Base-by-base conservation (phyloP, 164 flowering plant species). In the Vitis labrusca region DNA sequence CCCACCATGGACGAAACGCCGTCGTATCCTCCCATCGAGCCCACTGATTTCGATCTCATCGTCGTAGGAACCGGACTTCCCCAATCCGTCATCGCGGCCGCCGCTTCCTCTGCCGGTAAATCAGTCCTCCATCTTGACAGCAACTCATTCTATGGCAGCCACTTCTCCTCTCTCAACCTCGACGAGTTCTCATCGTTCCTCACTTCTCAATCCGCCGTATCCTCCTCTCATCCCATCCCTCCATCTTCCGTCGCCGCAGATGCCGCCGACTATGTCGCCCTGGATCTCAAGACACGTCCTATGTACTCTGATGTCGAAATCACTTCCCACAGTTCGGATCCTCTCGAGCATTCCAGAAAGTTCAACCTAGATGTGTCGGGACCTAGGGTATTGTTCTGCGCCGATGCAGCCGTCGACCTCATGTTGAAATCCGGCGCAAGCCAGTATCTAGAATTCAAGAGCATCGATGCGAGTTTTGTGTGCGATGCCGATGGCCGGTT, bases 51-150 rank as follows among this genome's bases (percentile, higher is more conserved):
- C 77, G 97, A 93, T 44, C 88, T 95, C 44, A 81, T 91, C 63
- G 78, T 89, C 50, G 62, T 91, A 50, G 97, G 97, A 49, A 95
- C 98, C 30, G 96, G 98, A 47, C 79, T 95, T 4, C 85, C 97
- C 2, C 89, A 80, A 69, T 90, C 98, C 67, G 66, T 95, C 15
- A 47, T 95, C 61, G 85, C 98, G 61, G 90, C 99, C 66, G 94
- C 93, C 7, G 86, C 97, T 50, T 83, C 98, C 29, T 52, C 86
- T 66, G 78, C 77, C 68, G 90, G 91, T 7, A 93, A 93, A 80
- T 63, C 96, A n/a, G 96, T 91, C 64, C 97, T 91, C 77, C 99
- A 95, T 66, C 81, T 93, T 64, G 98, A 95, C 68, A 84, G 88
- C 63, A 86, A 91, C 74, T 77, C 96, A 61, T 90, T 85, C 80